Base-by-base conservation (phyloP, 495 filamentous ascomycete species). In the Aspergillus bertholletiae region DNA sequence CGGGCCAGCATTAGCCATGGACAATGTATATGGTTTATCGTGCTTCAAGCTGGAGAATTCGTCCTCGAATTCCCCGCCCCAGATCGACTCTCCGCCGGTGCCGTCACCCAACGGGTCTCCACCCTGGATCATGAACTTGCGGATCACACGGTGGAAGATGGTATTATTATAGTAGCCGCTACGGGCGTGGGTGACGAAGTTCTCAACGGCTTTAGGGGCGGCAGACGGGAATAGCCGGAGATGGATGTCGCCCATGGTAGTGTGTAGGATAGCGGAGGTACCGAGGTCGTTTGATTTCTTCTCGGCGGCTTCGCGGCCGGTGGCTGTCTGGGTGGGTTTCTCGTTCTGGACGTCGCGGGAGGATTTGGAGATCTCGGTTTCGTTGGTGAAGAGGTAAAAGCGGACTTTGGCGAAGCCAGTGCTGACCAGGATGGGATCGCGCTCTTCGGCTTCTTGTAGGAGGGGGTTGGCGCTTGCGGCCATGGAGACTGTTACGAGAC, bases 301-400 rank as follows among this genome's bases (percentile, higher is more conserved):
- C 23, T 67, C 63, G 15, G 76, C 49, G 44, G 79, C 70, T 35
- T 79, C 69, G 37, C 77, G 74, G 12, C 56, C 58, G 11, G 62
- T 50, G 3, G 62, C 55, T 2, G 63, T 24, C 28, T 75, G 61
- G 2, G 73, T 79, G 5, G 93, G 94, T 59, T 92, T 94, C 74
- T 99, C 94, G 70, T 98, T 98, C 59, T 96, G 91, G 21, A 97
- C 76, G 65, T 98, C 94, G 57, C 94, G 87, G 26, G 86, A 84
- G 9, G 88, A 87, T 67, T 94, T 96, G 54, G 85, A 87, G 54
- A 95, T 81, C 5, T 91, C 83, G 17, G 85, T 82, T 18, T 95
- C 89, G 70, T 96, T 96, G 50, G 89, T 96, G 73, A 96, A 99
- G 80, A 97, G 89, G 79, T 97, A 99, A 77, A 99, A 99, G 47